Base-by-base conservation (phyloP, 345 rosid species). In the sweet orange (Citrus sinensis) region DNA sequence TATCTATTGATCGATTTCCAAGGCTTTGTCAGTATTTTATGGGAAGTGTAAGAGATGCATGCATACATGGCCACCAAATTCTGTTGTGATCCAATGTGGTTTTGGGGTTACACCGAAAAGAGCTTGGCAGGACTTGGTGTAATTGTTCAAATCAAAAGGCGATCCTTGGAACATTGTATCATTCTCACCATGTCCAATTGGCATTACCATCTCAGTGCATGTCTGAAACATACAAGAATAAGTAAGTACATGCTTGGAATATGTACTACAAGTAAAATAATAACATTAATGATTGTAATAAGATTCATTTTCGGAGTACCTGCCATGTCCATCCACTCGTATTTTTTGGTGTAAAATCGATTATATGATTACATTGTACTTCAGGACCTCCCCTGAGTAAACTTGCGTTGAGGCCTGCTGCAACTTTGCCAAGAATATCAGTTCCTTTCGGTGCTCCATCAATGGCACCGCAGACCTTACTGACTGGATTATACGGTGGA, bases 291-390 rank as follows among this genome's bases (percentile, higher is more conserved):
- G 17, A 54, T 17, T 1, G 7, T 54, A 54, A 54, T 54, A 54
- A 54, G 58, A 46, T 46, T 46, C 1, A 46, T 11, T 46, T 42
- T 13, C 51, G 11, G 19, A 59, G 58, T 73, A 75, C 90, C 88
- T 87, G 88, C 90, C 90, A 89, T 24, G 1, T 37, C 92, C 92
- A 89, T 56, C 84, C 87, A 27, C 79, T 59, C 20, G 17, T 3
- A 46, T 66, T 66, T 70, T 54, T 56, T 20, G 77, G 67, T n/a
- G 39, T 42, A 29, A 9, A 8, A 7, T 54, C 25, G 10, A 1
- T 0, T 27, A 78, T 35, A 20, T 34, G 1, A 75, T 55, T 34
- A 51, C 82, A 82, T 1, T 56, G 22, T 25, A 22, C 3, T 9
- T 65, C 77, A 6, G 16, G 25, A 34, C 58, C 58, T 54, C 58